phyloP scores from a whole-genome alignment of 2,329 filamentous ascomycete species.

The Cercospora canescens region DNA sequence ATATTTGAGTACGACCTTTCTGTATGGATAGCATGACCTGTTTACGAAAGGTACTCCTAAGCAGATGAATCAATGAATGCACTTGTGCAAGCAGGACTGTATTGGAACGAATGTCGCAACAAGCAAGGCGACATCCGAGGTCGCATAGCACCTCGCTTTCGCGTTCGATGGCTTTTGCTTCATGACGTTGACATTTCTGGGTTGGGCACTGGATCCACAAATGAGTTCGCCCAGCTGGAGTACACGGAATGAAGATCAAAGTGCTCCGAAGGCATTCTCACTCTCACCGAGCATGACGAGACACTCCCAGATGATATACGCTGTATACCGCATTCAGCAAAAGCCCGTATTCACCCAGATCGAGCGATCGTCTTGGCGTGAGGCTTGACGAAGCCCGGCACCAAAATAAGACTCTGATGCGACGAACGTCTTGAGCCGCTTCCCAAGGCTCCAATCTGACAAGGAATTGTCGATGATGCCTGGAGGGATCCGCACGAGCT shows the following conservation, averaged over 20 bases:
- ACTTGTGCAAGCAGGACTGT: not conserved
- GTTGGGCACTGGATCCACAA: not conserved
- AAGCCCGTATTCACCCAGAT: not conserved
- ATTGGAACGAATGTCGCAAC: not conserved
- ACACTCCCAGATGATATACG: not conserved
- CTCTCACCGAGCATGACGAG: not conserved
- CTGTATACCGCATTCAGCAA: not conserved
- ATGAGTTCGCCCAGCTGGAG: not conserved
- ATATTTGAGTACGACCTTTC: not conserved
- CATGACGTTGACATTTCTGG: not conserved
- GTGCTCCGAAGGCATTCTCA: not conserved
- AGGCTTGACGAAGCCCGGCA: not conserved
- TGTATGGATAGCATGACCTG: conserved; percentile 10
- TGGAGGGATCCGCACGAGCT: not conserved
- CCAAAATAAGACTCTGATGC: too few relatives aligned
- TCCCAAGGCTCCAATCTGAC: too few relatives aligned
- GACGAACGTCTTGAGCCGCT: too few relatives aligned
- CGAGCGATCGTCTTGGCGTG: not conserved
- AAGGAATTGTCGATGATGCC: too few relatives aligned
- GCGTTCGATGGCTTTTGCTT: not conserved
- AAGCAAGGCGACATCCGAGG: not conserved
- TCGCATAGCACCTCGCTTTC: not conserved
- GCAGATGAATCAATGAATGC: not conserved
- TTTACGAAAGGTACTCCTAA: not conserved
- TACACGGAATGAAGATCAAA: not conserved